Percentiles rank a stretch among this genome's conserved stretches.
Evolutionary conservation across 805 yeast genomes (phyloP).

Genomic region (Ogataea allantospora): DNA sequence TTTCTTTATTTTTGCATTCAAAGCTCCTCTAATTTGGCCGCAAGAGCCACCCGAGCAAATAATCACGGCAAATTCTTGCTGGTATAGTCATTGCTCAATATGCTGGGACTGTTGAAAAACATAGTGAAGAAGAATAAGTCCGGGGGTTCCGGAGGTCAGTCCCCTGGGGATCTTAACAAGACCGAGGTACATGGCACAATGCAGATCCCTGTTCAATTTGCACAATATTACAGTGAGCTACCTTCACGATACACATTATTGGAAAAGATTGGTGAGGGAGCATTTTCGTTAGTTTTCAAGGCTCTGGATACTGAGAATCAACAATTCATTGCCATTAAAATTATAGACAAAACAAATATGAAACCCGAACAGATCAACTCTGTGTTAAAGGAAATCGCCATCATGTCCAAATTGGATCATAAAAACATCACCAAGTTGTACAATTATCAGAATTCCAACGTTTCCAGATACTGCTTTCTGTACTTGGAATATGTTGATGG

Average conservation of each 20-base stretch:
- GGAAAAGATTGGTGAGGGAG: slow-evolving; percentile 72
- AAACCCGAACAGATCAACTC: slow-evolving; percentile 50
- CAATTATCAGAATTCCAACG: slow-evolving; percentile 49
- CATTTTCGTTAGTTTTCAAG: slow-evolving; percentile 81
- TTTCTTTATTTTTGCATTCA: slow-evolving; percentile 3
- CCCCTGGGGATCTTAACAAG: slow-evolving; percentile 1
- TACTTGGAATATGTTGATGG: slow-evolving; percentile 70
- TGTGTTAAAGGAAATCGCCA: slow-evolving; percentile 68
- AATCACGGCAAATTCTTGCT: not conserved
- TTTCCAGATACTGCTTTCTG: slow-evolving; percentile 52
- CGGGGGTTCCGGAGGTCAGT: slow-evolving; percentile 4
- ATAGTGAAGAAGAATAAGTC: slow-evolving; percentile 25
- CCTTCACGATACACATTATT: slow-evolving; percentile 27
- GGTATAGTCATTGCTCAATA: slow-evolving; percentile 9
- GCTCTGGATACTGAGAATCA: slow-evolving; percentile 51
- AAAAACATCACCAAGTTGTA: slow-evolving; percentile 57
- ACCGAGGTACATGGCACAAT: not conserved
- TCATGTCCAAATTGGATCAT: slow-evolving; percentile 65
- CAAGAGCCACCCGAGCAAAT: not conserved
- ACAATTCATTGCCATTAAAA: slow-evolving; percentile 65
- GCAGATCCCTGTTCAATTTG: slow-evolving; percentile 15
- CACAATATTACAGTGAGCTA: slow-evolving; percentile 29
- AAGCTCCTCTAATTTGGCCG: slow-evolving; percentile 3
- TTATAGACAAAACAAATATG: slow-evolving; percentile 62
- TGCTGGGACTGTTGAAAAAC: slow-evolving; percentile 31